Conservation (phyloP, 2,329 filamentous ascomycete genomes). For the Venturia carpophila region DNA sequence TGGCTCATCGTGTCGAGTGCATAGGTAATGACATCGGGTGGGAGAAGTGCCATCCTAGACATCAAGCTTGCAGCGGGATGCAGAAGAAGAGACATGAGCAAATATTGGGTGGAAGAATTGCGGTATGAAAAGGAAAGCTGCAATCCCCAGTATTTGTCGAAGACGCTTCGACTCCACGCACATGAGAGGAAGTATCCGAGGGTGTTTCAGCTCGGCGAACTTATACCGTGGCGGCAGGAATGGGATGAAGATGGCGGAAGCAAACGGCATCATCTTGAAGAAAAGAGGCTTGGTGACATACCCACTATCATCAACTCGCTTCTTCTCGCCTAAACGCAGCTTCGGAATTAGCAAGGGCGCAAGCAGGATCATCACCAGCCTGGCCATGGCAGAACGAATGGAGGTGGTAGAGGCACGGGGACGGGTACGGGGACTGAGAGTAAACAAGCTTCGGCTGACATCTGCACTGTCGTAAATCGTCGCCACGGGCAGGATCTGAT, state of each 20-base stretch:
- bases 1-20: conserved; percentile 9
- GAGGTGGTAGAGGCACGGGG: conserved; percentile 9
- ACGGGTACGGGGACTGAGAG: not conserved
- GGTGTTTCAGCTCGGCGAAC: not conserved
- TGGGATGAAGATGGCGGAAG: not conserved
- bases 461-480: not conserved
- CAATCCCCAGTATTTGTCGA: not conserved
- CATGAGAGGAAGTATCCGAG: not conserved
- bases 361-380: not conserved
- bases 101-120: not conserved
- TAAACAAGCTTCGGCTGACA: not conserved
- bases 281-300: not conserved
- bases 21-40: conserved; percentile 11
- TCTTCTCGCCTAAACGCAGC: conserved; percentile 6
- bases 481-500: not conserved
- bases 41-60: conserved; percentile 14
- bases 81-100: conserved; percentile 5
- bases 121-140: not conserved
- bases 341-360: conserved; percentile 2
- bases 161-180: not conserved
- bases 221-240: not conserved
- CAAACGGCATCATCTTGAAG: not conserved
- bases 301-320: not conserved
- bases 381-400: conserved; percentile 2
- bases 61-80: not conserved